Evolutionary conservation across 78 protist genomes (phyloP), one percentile per base, ranked within the genome.

Genomic region (Dictyostelium purpureum): DNA sequence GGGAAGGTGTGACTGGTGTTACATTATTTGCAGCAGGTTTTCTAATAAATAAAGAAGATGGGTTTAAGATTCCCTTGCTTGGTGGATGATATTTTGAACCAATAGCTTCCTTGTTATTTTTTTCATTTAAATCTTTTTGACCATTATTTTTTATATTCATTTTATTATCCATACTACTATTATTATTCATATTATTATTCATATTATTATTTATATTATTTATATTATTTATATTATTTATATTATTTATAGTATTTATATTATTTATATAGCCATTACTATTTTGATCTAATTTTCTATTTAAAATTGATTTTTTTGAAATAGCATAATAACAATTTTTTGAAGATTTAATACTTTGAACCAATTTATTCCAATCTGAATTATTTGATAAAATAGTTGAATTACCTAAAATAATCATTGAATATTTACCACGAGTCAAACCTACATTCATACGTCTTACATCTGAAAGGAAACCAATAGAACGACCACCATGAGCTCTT

Each of bases 361-460:
- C 35, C 0, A 85, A 38, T 16, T 73, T 67, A 14, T 37, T 73
- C 92, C 92, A 85, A 61, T 70, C 82, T 7, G 71, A 43, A 38
- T 85, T 85, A 2, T 40, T 12, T 16, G 43, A 40, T 24, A 85
- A 51, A 2, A 85, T 59, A 40, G 28, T 26, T 11, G 92, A 73
- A 73, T 85, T 26, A 24, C 98, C 97, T n/a, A 97, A 79, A 57
- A 97, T 59, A 45, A 66, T 74, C 47, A 97, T 21, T 21, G 94
- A 56, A 6, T 42, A 49, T 43, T 63, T 24, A 10, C 98, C 98
- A 19, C 99, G 87, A 12, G 98, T 97, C 26, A 98, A 65, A 70
- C 96, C 96, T 24, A 98, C 99, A 77, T 97, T 97, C 96, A 97
- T 77, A n/a, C 99, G 90, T 11, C 98, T 85, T 10, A 76, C 65